Base-by-base conservation (phyloP, 148 eudicot genomes). In the Limonium bicolor region DNA sequence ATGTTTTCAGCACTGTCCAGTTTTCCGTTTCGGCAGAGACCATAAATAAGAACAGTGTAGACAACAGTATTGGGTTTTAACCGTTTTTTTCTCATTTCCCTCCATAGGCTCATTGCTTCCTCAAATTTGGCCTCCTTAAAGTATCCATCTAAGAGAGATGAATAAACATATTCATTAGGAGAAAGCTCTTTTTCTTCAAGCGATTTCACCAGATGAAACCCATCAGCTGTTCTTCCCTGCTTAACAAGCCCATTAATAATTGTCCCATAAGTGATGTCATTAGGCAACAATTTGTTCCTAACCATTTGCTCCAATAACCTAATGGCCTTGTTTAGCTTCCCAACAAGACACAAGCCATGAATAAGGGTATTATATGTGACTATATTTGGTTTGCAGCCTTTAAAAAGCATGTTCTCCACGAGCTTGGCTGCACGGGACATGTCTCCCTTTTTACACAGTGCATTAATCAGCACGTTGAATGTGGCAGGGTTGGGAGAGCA, bases 351-450 rank as follows among this genome's bases (percentile, higher is more conserved):
- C 48, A 88, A 58, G 40, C 94, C 94, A 51, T 84, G 86, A 39
- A 88, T 64, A 43, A 88, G 92, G 10, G 92, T 77, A 34, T 88
- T 88, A 51, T 80, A 88, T 10, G 97, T 88, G 19, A 77, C 83
- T 59, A 70, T 77, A 70, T 84, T 88, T 0, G 94, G 92, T 18
- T 41, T 49, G 61, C 87, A 83, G 17, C 92, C 94, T 69, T 88
- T 88, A 26, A 88, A 65, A 36, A 77, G 56, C 97, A 88, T 88
- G 54, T 88, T 88, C 12, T 88, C 86, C 42, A 80, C 87, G 45
- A 88, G 73, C 40, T 84, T 88, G 14, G 74, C 81, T 0, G 94
- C 94, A 23, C 97, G 76, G 7, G 64, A 43, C 67, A 80, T 51
- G 40, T 84, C 80, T 46, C 97, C 96, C 58, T 45, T 72, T 70